Evolutionary conservation across 2,329 filamentous ascomycete species (phyloP).

Genomic region (Fusarium xylarioides): DNA sequence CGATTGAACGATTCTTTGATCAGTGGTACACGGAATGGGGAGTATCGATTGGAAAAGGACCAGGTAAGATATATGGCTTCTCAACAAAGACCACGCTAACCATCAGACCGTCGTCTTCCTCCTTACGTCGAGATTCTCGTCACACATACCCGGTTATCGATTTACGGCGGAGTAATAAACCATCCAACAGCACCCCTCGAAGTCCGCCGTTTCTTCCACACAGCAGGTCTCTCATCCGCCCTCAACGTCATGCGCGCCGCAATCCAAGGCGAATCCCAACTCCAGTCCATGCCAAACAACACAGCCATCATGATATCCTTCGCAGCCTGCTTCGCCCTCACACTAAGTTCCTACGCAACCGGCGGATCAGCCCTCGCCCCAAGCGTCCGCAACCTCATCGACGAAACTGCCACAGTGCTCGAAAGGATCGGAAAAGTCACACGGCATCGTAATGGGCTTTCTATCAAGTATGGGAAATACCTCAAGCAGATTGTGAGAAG

Average conservation of each 20-base stretch:
- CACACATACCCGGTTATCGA: slow-evolving; percentile 77
- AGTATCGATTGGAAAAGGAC: slow-evolving; percentile 62
- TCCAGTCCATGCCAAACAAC: slow-evolving; percentile 82
- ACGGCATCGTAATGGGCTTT: slow-evolving; percentile 72
- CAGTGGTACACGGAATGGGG: slow-evolving; percentile 73
- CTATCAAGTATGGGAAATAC: slow-evolving; percentile 59
- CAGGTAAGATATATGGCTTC: slow-evolving; percentile 47
- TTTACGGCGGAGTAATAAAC: slow-evolving; percentile 78
- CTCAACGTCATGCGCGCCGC: slow-evolving; percentile 79
- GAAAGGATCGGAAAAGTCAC: slow-evolving; percentile 74
- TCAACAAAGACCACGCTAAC: neutral
- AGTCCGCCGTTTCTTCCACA: slow-evolving; percentile 77
- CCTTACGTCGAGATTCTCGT: slow-evolving; percentile 80
- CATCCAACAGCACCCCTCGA: slow-evolving; percentile 75
- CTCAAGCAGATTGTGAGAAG: slow-evolving; percentile 55
- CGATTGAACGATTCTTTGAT: slow-evolving; percentile 72
- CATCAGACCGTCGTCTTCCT: slow-evolving; percentile 63
- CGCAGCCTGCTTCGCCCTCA: slow-evolving; percentile 74
- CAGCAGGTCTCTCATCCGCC: slow-evolving; percentile 75
- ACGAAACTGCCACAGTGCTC: slow-evolving; percentile 73
- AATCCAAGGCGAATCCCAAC: slow-evolving; percentile 74
- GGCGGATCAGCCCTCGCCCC: slow-evolving; percentile 68
- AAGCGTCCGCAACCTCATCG: slow-evolving; percentile 70
- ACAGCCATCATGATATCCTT: slow-evolving; percentile 83
- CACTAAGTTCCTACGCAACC: slow-evolving; percentile 67